These are phyloP conservation scores for Peronospora destructor DNA, from an alignment of 352 stramenopile genomes.

Conservation along the genomic window DNA sequence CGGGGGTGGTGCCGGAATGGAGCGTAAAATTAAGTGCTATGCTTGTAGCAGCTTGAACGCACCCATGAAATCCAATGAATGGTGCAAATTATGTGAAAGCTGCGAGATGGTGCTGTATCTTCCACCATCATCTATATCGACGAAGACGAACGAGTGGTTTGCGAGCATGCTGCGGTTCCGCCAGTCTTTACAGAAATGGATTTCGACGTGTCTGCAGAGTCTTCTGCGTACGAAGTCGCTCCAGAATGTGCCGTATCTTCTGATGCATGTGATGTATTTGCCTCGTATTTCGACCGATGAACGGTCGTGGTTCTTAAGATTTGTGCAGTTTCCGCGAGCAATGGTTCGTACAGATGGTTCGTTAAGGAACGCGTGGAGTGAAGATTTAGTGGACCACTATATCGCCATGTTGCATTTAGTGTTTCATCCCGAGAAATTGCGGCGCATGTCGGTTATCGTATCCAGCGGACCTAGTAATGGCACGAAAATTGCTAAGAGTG, in stretches of 20 bases:
- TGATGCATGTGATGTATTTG: constrained; percentile 84
- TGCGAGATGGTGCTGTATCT: constrained; percentile 76
- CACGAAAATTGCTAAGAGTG: constrained; percentile 21
- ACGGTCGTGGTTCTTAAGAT: constrained; percentile 69
- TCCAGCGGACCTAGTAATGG: constrained; percentile 46
- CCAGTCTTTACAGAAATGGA: constrained; percentile 77
- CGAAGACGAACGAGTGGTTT: constrained; percentile 76
- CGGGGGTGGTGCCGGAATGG: constrained; percentile 30
- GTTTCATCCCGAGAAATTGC: constrained; percentile 80
- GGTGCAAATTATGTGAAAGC: constrained; percentile 65
- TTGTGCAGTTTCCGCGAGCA: constrained; percentile 72
- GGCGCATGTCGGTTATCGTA: constrained; percentile 59
- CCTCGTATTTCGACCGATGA: constrained; percentile 73
- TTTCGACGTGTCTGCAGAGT: constrained; percentile 53
- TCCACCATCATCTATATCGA: constrained; percentile 69
- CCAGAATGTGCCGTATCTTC: constrained; percentile 73
- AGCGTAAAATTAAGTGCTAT: constrained; percentile 69
- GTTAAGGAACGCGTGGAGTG: constrained; percentile 58
- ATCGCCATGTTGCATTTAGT: constrained; percentile 82
- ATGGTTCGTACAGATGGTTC: constrained; percentile 52
- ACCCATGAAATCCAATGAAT: constrained; percentile 60
- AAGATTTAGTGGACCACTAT: constrained; percentile 81
- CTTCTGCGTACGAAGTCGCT: constrained; percentile 57
- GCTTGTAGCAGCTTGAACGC: constrained; percentile 60
- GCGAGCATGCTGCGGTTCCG: constrained; percentile 66